These are phyloP conservation scores for Solanum peruvianum DNA, from an alignment of 257 asterid genomes.

Conservation along the genomic window DNA sequence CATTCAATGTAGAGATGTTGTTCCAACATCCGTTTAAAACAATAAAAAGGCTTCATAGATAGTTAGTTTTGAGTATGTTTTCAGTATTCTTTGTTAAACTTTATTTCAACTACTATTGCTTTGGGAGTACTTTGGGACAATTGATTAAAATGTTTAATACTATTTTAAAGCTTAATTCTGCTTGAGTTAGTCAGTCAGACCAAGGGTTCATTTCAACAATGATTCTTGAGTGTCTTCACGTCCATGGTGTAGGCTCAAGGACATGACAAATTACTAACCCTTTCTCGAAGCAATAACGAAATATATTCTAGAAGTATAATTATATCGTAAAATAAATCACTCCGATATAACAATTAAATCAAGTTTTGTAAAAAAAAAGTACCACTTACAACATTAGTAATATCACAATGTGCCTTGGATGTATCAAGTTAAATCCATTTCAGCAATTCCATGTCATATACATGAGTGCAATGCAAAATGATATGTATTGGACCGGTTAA, in stretches of 20 bases:
- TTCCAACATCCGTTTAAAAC: too few relatives aligned
- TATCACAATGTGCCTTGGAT: not conserved
- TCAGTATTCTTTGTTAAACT: too few relatives aligned
- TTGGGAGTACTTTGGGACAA: not conserved
- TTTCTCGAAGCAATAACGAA: too few relatives aligned
- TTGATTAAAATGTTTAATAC: not conserved
- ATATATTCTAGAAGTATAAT: too few relatives aligned
- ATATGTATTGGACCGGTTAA: not conserved
- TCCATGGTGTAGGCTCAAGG: accelerated
- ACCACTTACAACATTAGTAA: not conserved
- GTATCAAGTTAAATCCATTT: not conserved
- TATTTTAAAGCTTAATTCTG: not conserved
- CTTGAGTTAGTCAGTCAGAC: not conserved
- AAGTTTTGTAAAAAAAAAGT: not conserved
- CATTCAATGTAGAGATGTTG: too few relatives aligned
- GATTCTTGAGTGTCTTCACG: not conserved
- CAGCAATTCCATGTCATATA: too few relatives aligned
- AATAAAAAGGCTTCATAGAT: not conserved
- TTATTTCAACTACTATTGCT: not conserved
- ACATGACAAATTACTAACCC: not conserved
- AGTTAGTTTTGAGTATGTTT: not conserved
- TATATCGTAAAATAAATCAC: not conserved
- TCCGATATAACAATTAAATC: not conserved
- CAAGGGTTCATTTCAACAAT: too few relatives aligned
- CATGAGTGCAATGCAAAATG: not conserved